Evolutionary conservation across 805 yeast species (phyloP).

Genomic region (Candida bentonensis): DNA sequence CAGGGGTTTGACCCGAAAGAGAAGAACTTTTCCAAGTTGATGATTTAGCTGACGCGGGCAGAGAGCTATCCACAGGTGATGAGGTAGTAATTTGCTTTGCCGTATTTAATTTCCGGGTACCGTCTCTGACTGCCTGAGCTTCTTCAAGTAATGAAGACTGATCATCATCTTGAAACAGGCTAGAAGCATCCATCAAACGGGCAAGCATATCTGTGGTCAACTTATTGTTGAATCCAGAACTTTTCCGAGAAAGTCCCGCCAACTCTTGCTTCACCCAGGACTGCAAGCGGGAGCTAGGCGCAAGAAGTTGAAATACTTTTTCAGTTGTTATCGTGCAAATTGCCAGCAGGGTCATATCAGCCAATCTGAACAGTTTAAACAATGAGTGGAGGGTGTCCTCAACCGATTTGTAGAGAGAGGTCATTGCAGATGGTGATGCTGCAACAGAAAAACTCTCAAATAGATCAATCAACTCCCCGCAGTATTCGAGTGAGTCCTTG

Average conservation of each 20-base stretch:
- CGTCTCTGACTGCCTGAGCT: too few species aligned
- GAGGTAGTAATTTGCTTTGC: too few species aligned
- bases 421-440: not conserved
- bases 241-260: not conserved
- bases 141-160: not conserved
- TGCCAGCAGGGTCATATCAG: not conserved
- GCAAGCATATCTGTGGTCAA: not conserved
- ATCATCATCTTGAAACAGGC: not conserved
- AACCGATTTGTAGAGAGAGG: not conserved
- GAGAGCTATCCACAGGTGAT: too few species aligned
- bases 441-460: not conserved
- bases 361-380: conserved; percentile 2
- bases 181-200: not conserved
- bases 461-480: not conserved
- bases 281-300: too few species aligned
- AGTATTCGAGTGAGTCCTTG: not conserved
- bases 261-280: not conserved
- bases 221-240: not conserved
- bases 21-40: too few species aligned
- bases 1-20: too few species aligned
- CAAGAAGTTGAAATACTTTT: not conserved
- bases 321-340: not conserved
- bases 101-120: too few species aligned
- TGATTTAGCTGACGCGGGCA: too few species aligned
- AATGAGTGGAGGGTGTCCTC: not conserved